Base-by-base conservation (phyloP, 2,329 filamentous ascomycete species). In the Cladosporium sp. region DNA sequence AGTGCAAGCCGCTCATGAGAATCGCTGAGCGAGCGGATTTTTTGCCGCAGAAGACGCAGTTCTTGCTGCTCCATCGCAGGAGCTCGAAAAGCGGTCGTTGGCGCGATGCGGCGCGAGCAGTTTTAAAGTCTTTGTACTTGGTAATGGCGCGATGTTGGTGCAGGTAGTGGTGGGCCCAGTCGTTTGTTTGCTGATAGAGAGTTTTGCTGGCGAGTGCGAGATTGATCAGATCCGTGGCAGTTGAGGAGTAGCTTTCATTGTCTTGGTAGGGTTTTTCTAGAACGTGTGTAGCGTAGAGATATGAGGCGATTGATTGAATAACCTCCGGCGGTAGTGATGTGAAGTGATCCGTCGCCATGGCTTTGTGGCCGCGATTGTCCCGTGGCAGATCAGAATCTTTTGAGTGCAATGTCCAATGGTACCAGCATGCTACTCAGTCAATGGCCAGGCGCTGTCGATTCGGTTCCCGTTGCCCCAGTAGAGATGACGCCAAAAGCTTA, bases 21-120 rank as follows among this genome's bases (percentile, higher is more conserved):
- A 69, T 68, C 13, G 68, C 67, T 4, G 51, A 59, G 2, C 68
- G 60, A 3, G 17, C 7, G 24, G 61, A 63, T 10, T 55, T 60
- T 34, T 65, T 69, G 22, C 69, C 69, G 59, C 69, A 71, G 60
- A 71, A 70, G 54, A 67, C 58, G 52, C 69, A 71, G 58, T 66
- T 58, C 12, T 56, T 58, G 3, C 57, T 50, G 10, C 52, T 57
- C 64, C 66, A 70, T n/a, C 48, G 59, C 9, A 70, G 60, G 0
- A 70, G 55, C 7, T 61, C 61, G 4, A 25, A 20, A 35, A 54
- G 44, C 17, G 55, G 48, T 20, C n/a, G 48, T 48, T 35, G 56
- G 19, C 57, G 60, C 20, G 55, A 54, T 24, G 51, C 49, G 4
- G 47, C 53, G 15, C 54, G 49, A 4, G 57, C 32, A 13, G 47